These are phyloP conservation scores for Rubia peregrina DNA, from an alignment of 305 asterid genomes.

Conservation along the genomic window DNA sequence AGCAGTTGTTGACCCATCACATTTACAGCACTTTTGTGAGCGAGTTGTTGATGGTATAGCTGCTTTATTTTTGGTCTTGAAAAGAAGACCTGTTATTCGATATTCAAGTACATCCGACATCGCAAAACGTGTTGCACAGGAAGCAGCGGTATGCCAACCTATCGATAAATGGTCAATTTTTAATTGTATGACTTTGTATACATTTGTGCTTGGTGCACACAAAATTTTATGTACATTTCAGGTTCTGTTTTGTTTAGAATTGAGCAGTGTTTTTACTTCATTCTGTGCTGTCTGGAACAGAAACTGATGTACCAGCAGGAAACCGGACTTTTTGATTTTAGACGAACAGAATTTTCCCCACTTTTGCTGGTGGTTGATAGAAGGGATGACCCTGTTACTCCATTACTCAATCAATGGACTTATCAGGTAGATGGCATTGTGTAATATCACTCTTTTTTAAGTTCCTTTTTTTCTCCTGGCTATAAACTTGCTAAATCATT, in stretches of 20 bases:
- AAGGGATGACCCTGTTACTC: conserved; percentile 95
- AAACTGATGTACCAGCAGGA: conserved; percentile 99
- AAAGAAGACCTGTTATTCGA: conserved; percentile 87
- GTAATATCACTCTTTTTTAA: neutral
- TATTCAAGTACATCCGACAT: conserved; percentile 87
- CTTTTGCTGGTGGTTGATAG: conserved; percentile 85
- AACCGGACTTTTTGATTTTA: conserved; percentile 92
- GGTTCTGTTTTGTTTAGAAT: neutral
- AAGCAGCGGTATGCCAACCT: conserved; percentile 61
- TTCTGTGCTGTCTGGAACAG: conserved; percentile 35
- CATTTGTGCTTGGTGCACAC: neutral
- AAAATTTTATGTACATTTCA: neutral
- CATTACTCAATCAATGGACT: conserved; percentile 97
- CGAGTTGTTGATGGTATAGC: conserved; percentile 88
- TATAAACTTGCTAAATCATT: neutral
- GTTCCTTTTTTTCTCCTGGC: conserved; percentile 10
- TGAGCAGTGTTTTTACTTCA: conserved; percentile 16
- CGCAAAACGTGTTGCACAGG: conserved; percentile 86
- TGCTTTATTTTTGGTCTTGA: conserved; percentile 75
- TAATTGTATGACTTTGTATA: neutral
- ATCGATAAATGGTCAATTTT: neutral
- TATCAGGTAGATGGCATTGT: conserved; percentile 57
- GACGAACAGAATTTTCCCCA: conserved; percentile 90
- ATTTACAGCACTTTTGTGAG: conserved; percentile 70
- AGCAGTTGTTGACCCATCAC: conserved; percentile 87